phyloP scores from a whole-genome alignment of 495 filamentous ascomycete genomes.

The Hypomontagnella submonticulosa region DNA sequence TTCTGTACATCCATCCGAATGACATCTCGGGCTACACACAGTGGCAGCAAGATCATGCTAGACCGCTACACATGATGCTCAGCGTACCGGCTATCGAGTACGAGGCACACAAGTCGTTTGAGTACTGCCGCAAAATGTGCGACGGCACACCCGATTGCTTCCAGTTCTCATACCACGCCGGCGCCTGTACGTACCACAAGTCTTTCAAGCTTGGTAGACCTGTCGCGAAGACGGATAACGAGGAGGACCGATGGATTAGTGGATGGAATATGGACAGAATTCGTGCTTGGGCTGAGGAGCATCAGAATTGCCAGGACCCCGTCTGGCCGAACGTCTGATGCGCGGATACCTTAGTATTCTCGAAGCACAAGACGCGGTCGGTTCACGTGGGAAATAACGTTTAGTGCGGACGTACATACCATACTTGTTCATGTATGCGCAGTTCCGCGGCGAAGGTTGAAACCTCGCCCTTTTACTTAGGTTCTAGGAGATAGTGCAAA shows the following conservation, averaged over 20 bases:
- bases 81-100: conserved; percentile 50
- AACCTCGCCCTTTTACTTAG: too few species aligned
- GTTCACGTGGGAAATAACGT: too few species aligned
- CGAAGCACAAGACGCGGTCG: too few species aligned
- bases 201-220: conserved; percentile 52
- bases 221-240: conserved; percentile 27
- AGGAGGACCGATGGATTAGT: conserved; percentile 41
- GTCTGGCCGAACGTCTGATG: conserved; percentile 49
- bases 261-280: conserved; percentile 56
- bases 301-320: conserved; percentile 44
- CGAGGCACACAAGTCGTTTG: conserved; percentile 53
- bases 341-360: too few species aligned
- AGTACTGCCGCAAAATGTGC: conserved; percentile 57
- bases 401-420: too few species aligned
- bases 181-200: conserved; percentile 46
- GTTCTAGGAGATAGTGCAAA: too few species aligned
- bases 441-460: too few species aligned
- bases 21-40: conserved; percentile 36
- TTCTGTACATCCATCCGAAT: conserved; percentile 50
- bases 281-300: conserved; percentile 42
- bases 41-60: conserved; percentile 46
- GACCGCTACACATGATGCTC: conserved; percentile 33
- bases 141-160: conserved; percentile 53
- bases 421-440: too few species aligned
- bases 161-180: conserved; percentile 49